These are phyloP conservation scores for Calonectria montana DNA, from an alignment of 2,329 filamentous ascomycete species.

Conservation along the genomic window DNA sequence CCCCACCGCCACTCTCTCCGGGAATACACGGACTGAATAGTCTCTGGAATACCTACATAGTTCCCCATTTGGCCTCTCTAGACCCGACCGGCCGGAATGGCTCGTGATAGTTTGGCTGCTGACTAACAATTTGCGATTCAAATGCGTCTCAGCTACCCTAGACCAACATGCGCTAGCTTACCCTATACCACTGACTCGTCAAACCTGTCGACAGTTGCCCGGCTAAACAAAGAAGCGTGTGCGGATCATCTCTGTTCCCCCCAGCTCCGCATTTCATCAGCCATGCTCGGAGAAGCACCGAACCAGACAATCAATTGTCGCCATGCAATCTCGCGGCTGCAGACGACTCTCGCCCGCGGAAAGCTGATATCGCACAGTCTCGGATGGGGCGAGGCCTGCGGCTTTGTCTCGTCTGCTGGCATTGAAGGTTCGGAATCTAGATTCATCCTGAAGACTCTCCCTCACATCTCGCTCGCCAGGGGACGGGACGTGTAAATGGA, in stretches of 20 bases:
- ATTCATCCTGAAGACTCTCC: background rate
- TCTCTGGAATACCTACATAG: background rate
- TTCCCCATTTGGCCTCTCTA: background rate
- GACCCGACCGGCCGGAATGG: background rate
- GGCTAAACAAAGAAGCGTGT: conserved; percentile 12
- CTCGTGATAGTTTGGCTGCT: no score
- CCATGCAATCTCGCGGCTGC: background rate
- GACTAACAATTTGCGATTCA: background rate
- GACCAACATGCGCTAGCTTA: background rate
- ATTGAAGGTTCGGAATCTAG: background rate
- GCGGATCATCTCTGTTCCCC: conserved; percentile 18
- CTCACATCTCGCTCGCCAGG: background rate
- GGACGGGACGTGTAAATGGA: conserved; percentile 11
- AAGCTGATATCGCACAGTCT: background rate
- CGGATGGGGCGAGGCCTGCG: background rate
- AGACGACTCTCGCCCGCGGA: background rate
- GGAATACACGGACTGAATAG: background rate
- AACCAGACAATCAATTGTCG: background rate
- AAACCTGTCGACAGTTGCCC: background rate
- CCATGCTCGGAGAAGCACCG: background rate
- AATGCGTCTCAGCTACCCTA: background rate
- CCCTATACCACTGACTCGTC: no score
- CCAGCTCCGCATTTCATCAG: background rate
- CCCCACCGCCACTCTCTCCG: background rate
- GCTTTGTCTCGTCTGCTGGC: background rate